Evolutionary conservation across 2,329 filamentous ascomycete genomes (phyloP).

Genomic region (Hymenoscyphus repandus): DNA sequence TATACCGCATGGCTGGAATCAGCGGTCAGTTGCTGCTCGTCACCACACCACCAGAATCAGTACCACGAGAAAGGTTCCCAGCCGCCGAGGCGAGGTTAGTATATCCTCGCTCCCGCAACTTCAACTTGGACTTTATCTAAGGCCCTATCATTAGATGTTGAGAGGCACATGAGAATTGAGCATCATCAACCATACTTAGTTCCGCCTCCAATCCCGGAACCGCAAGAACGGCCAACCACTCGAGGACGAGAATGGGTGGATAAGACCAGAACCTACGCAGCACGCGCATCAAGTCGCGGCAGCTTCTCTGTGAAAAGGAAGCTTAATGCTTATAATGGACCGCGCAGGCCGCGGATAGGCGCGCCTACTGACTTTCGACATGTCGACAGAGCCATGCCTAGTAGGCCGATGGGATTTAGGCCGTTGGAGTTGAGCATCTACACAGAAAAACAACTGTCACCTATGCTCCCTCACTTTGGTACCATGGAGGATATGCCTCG

Average conservation of each 20-base stretch:
- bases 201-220: conserved; percentile 31
- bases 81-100: conserved; percentile 25
- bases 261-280: conserved; percentile 35
- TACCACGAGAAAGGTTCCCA: conserved; percentile 7
- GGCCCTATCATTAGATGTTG: conserved; percentile 24
- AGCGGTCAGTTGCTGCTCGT: conserved; percentile 26
- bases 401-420: conserved; percentile 36
- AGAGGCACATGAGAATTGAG: conserved; percentile 34
- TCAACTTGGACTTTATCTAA: conserved; percentile 10
- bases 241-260: conserved; percentile 28
- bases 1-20: conserved; percentile 27
- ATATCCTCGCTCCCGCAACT: conserved; percentile 4
- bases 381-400: conserved; percentile 40
- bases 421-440: conserved; percentile 55
- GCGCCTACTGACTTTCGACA: conserved; percentile 56
- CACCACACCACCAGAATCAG: neutral
- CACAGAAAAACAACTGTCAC: conserved; percentile 44
- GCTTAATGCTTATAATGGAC: conserved; percentile 39
- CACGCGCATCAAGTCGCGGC: conserved; percentile 37
- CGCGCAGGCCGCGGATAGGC: conserved; percentile 45
- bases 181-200: conserved; percentile 36
- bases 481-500: conserved; percentile 18
- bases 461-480: conserved; percentile 49
- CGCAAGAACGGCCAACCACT: conserved; percentile 25
- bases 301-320: conserved; percentile 41